Evolutionary conservation across 345 rosid genomes (phyloP).

Genomic region (Salix exigua): DNA sequence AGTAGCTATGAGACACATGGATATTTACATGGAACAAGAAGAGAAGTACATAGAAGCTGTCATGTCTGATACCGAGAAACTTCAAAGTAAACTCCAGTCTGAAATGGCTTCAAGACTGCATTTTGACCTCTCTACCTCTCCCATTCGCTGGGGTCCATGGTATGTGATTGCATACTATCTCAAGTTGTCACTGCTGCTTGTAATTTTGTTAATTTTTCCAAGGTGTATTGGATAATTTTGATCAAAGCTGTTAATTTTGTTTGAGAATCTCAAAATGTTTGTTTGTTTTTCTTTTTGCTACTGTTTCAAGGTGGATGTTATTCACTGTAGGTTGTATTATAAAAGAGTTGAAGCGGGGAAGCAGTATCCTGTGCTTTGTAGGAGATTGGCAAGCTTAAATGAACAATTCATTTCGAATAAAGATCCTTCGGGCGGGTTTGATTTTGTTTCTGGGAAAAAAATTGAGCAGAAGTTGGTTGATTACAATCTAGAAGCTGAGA

Average conservation of each 20-base stretch:
- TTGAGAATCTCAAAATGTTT: neutral
- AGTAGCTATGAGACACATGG: conserved; percentile 98
- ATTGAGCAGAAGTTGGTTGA: conserved; percentile 95
- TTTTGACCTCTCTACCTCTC: conserved; percentile 83
- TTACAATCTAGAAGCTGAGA: conserved; percentile 89
- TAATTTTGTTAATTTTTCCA: too few relatives aligned
- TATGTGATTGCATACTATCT: conserved; percentile 6
- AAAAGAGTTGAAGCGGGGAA: conserved; percentile 89
- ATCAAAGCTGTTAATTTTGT: too few relatives aligned
- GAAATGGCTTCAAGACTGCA: conserved; percentile 89
- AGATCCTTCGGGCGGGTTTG: conserved; percentile 76
- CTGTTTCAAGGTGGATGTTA: conserved; percentile 12
- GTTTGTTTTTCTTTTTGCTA: neutral
- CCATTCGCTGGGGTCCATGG: conserved; percentile 95
- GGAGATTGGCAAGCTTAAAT: conserved; percentile 67
- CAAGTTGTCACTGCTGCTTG: too few relatives aligned
- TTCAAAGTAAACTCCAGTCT: conserved; percentile 78
- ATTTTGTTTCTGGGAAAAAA: conserved; percentile 75
- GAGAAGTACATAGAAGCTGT: conserved; percentile 90
- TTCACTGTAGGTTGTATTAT: conserved; percentile 67
- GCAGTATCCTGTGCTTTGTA: conserved; percentile 77
- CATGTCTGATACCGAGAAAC: conserved; percentile 66
- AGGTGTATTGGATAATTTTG: too few relatives aligned
- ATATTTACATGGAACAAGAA: conserved; percentile 86
- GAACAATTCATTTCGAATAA: conserved; percentile 79